Percentiles rank a stretch among this genome's conserved stretches.
Evolutionary conservation across 2,329 filamentous ascomycete species (phyloP).

Genomic region (Arthrobotrys entomopaga): DNA sequence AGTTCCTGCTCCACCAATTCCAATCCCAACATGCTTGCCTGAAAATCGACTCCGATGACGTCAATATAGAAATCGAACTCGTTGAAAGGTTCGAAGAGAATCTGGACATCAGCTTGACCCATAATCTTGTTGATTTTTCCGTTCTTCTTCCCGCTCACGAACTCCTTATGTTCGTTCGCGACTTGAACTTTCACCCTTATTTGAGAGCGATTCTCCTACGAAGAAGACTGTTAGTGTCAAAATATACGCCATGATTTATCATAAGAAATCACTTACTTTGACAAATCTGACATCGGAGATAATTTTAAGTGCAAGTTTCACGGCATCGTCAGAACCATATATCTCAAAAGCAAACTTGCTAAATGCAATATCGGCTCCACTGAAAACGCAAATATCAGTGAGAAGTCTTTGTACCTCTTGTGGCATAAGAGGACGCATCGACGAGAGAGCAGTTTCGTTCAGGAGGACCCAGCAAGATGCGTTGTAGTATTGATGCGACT

Average conservation of each 20-base stretch:
- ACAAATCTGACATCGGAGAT: slow-evolving; percentile 92
- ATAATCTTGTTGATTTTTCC: slow-evolving; percentile 99
- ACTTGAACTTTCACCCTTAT: slow-evolving; percentile 98
- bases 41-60: slow-evolving; percentile 89
- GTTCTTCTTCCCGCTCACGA: slow-evolving; percentile 99
- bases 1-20: slow-evolving; percentile 97
- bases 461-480: slow-evolving; percentile 94
- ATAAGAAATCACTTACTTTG: slow-evolving; percentile 62
- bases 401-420: slow-evolving; percentile 88
- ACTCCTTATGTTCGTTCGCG: slow-evolving; percentile 99
- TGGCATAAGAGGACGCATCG: slow-evolving; percentile 62
- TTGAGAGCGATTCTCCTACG: slow-evolving; percentile 79
- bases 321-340: slow-evolving; percentile 93
- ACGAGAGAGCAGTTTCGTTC: slow-evolving; percentile 68
- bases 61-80: slow-evolving; percentile 99
- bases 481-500: slow-evolving; percentile 92
- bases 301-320: slow-evolving; percentile 93
- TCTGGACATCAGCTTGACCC: slow-evolving; percentile 98
- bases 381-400: slow-evolving; percentile 94
- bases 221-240: neutral
- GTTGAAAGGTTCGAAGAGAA: slow-evolving; percentile 98
- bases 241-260: neutral
- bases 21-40: slow-evolving; percentile 91
- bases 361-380: slow-evolving; percentile 89
- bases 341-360: slow-evolving; percentile 94